phyloP scores from a whole-genome alignment of 169 alveolate genomes.

The Blepharisma undulans region DNA sequence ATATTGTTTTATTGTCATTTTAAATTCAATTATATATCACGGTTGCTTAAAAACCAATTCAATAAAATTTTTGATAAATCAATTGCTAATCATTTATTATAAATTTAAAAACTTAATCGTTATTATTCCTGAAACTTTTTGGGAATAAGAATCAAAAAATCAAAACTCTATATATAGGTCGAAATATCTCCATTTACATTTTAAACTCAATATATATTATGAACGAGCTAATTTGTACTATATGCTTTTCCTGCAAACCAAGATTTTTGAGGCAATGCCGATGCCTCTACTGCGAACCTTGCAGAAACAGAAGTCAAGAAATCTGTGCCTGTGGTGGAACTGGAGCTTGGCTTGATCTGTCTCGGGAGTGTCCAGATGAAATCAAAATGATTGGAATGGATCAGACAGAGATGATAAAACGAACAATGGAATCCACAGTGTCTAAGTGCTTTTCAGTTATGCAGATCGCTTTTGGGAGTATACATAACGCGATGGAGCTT shows the following conservation, averaged over 20 bases:
- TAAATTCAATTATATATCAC: too few species aligned
- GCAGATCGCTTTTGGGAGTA: not conserved
- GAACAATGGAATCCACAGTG: not conserved
- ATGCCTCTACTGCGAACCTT: slow-evolving; percentile 11
- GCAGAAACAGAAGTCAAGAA: not conserved
- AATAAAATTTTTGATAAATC: too few species aligned
- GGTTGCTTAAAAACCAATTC: too few species aligned
- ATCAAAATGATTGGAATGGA: not conserved
- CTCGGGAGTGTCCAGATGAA: not conserved
- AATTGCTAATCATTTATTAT: too few species aligned
- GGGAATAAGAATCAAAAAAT: too few species aligned
- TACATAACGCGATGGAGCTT: not conserved
- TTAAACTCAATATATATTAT: not conserved
- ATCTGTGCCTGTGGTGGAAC: slow-evolving; percentile 13
- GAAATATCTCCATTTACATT: not conserved
- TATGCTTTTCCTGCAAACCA: slow-evolving; percentile 18
- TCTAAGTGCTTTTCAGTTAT: not conserved
- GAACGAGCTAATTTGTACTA: not conserved
- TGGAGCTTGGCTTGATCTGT: not conserved
- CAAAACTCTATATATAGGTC: too few species aligned
- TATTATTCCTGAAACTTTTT: too few species aligned
- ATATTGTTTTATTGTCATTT: too few species aligned
- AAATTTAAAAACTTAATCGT: too few species aligned
- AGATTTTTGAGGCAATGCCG: not conserved
- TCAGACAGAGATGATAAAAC: not conserved